Conservation (phyloP, 2,329 filamentous ascomycete species). For the Daldinia eschscholtzii region DNA sequence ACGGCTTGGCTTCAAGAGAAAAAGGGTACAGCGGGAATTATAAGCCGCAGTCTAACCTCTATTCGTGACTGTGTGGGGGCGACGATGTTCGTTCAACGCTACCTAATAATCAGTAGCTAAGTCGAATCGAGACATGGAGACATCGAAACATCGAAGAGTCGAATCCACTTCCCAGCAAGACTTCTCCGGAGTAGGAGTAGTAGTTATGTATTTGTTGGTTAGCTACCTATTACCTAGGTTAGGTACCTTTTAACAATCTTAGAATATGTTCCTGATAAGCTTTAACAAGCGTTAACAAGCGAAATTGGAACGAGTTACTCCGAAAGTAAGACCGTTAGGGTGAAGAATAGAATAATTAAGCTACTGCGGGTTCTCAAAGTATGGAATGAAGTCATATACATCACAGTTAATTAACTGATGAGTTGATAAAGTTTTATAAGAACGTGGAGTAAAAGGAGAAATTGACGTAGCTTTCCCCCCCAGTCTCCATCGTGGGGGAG, state of each 20-base stretch:
- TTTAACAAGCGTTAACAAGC: conserved; percentile 18
- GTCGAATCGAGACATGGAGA: conserved; percentile 33
- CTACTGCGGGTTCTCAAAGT: conserved; percentile 1
- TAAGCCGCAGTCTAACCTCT: conserved; percentile 40
- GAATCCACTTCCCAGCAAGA: conserved; percentile 13
- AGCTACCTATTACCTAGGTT: neutral
- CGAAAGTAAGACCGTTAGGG: conserved; percentile 23
- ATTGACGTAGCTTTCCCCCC: conserved; percentile 16
- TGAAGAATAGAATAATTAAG: neutral
- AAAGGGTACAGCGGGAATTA: conserved; percentile 32
- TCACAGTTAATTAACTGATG: conserved; percentile 6
- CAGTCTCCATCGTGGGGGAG: conserved; percentile 34
- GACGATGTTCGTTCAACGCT: conserved; percentile 30
- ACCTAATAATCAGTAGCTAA: conserved; percentile 41
- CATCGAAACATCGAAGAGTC: conserved; percentile 20
- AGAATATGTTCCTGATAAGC: conserved; percentile 6
- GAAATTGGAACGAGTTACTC: conserved; percentile 33
- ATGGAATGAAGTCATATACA: conserved; percentile 14
- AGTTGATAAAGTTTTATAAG: conserved; percentile 10
- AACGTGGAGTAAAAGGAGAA: neutral
- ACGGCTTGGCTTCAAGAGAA: conserved; percentile 35
- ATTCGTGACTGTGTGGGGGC: conserved; percentile 38
- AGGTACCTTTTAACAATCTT: neutral
- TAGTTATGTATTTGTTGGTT: neutral
- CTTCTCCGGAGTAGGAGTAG: neutral